Base-by-base conservation (phyloP, 257 asterid species). In the Solanum tacnaense region DNA sequence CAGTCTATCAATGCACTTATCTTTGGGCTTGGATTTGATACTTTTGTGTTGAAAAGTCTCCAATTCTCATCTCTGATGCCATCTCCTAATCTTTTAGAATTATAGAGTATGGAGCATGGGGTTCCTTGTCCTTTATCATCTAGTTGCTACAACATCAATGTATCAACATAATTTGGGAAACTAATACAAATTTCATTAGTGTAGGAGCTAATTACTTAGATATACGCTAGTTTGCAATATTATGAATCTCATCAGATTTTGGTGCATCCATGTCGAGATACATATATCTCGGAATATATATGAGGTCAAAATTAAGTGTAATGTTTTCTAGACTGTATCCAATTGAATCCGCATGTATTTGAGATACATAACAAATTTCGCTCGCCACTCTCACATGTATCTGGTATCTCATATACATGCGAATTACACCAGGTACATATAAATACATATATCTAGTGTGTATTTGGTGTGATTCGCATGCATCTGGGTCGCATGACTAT, bases 381-480 rank as follows among this genome's bases (percentile, higher is more conserved):
- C 58, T 52, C 9, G 4, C 0, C 4, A 18, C n/a, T 52, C 62
- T 16, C 2, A 6, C 0, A 2, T 52, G 62, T 18, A 52, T 16
- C 0, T 52, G 62, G 0, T 52, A 52, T 16, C 9, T 0, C n/a
- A 16, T 0, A 16, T 52, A 0, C 9, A 52, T 52, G 9, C 0
- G 9, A 52, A 52, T 6, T 18, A 16, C 9, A 52, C 62, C 0
- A 18, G 9, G n/a, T 52, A 16, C 9, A 52, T 52, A 18, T 52
- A 16, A 52, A 52, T 52, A 52, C 10, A 52, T 52, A 2, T 49
- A 52, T 6, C 4, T 52, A 52, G 10, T 52, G 4, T 18, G 23
- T 52, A 52, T 18, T 16, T 16, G 4, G n/a, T 0, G 4, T 52
- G n/a, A 52, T 52, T 52, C 1, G 0, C 10, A 52, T 52, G 62